Evolutionary conservation across 2,329 filamentous ascomycete species (phyloP), one percentile per base, ranked within the genome.

Genomic region (Cercospora sojina): DNA sequence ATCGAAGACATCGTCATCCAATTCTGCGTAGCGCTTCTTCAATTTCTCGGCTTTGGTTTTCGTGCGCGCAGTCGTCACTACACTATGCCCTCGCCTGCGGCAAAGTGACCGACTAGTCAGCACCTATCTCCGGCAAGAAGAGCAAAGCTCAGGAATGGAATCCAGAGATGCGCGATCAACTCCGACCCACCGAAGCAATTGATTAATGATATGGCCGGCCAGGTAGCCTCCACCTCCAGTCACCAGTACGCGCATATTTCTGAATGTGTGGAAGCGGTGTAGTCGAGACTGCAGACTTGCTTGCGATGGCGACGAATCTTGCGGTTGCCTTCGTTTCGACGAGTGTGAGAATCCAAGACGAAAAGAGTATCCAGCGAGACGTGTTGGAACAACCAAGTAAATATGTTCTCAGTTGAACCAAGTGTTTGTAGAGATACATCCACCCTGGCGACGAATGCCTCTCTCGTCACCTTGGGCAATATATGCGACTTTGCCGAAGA

Each of bases 1-100:
- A 2, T 71, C 66, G 7, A 73, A 75, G 1, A 43, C 51, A n/a
- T 72, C 73, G 53, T 71, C 20, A 23, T 18, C 71, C 32, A 73
- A 70, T 16, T 70, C 51, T 49, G 70, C 67, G 56, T 75, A 70
- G 47, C 65, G 60, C 25, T 73, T 65, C 59, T 64, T 59, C 6
- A 75, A 18, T 63, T 67, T 72, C 18, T 67, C 60, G 6, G 65
- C 62, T 73, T 76, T 53, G 7, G 53, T 61, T 27, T 64, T 62
- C 9, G 63, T 66, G 23, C 75, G 64, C 0, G 69, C 68, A 2
- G 73, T 74, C 2, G 71, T 74, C 12, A 74, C 71, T 16, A 77
- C 74, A 27, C 70, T 69, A 69, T 74, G 56, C 3, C 56, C 56
- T 59, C 56, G 56, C 32, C 56, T 59, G 20, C n/a, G 32, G 18